A percentile compares a stretch with the other conserved stretches of the same genome.
Evolutionary conservation across 2,329 filamentous ascomycete genomes (phyloP).

Genomic region (Curvularia lunata): DNA sequence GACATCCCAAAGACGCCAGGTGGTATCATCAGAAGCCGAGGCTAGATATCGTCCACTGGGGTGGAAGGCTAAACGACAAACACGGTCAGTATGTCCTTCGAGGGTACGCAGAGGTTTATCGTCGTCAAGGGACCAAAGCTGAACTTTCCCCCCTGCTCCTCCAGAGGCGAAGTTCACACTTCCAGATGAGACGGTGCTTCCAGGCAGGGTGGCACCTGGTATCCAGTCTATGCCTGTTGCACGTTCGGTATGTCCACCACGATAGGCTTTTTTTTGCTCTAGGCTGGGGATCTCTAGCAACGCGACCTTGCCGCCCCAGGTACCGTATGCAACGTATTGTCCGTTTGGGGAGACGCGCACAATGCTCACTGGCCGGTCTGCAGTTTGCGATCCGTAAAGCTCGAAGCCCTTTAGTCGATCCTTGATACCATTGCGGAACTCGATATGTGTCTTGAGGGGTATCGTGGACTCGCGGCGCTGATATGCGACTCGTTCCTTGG

Average conservation of each 20-base stretch:
- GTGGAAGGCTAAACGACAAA: conserved; percentile 93
- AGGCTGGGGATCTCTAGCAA: conserved; percentile 83
- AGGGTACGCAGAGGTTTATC: conserved; percentile 85
- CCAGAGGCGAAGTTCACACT: conserved; percentile 87
- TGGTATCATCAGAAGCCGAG: conserved; percentile 93
- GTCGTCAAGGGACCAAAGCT: conserved; percentile 87
- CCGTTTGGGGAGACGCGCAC: conserved; percentile 88
- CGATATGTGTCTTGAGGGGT: conserved; percentile 85
- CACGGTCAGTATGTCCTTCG: conserved; percentile 81
- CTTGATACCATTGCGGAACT: conserved; percentile 88
- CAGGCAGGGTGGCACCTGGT: conserved; percentile 77
- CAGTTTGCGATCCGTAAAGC: conserved; percentile 90
- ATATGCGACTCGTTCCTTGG: conserved; percentile 75
- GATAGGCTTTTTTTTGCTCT: conserved; percentile 74
- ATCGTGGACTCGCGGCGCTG: conserved; percentile 84
- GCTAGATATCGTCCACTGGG: conserved; percentile 89
- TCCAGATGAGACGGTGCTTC: conserved; percentile 72
- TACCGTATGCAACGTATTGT: conserved; percentile 83
- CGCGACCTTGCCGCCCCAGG: conserved; percentile 90
- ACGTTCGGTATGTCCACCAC: conserved; percentile 83
- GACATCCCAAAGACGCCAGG: conserved; percentile 96
- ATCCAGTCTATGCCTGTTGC: conserved; percentile 92
- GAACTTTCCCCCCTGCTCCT: conserved; percentile 83
- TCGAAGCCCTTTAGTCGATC: conserved; percentile 83
- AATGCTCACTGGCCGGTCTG: conserved; percentile 89